Base-by-base conservation (phyloP, 2,329 filamentous ascomycete species). In the Colletotrichum godetiae region DNA sequence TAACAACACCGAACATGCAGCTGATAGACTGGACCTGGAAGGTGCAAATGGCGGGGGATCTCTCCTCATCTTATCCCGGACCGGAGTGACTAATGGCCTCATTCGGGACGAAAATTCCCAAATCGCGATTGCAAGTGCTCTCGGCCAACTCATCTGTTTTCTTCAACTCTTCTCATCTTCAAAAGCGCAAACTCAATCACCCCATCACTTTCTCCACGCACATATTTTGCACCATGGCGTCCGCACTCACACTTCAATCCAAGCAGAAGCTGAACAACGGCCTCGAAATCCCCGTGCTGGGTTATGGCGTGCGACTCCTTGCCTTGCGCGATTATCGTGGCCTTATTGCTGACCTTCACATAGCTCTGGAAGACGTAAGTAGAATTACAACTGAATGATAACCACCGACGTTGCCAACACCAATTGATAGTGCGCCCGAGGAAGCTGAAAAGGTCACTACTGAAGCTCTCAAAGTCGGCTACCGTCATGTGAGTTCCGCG, bases 291-390 rank as follows among this genome's bases (percentile, higher is more conserved):
- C 88, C 88, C 1, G 80, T 82, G 10, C 80, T 90, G 24, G 88
- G 88, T 58, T 90, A 87, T 73, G 88, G 88, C 64, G 88, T 90
- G 82, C 77, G 87, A 82, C 27, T 27, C 33, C 19, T 19, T 12
- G 27, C 31, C 15, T 60, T 71, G 71, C 53, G 61, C 49, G 46
- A 33, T 76, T 33, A 76, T 61, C 27, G 13, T 24, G 42, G 24
- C 58, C 31, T 76, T 69, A 27, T 75, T 59, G 35, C 62, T 68
- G 24, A 71, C 37, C 24, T 2, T 4, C 52, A 7, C 33, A 3
- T 75, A 90, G 88, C 84, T 89, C 72, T 89, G 87, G 78, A 84
- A 89, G 81, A 87, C 84, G 88, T 89, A 76, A 84, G 83, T 75
- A 5, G 6, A 29, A 12, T 19, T 22, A 62, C 3, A 42, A 59